Conservation (phyloP, 495 filamentous ascomycete species). For the Xylaria intraflava region DNA sequence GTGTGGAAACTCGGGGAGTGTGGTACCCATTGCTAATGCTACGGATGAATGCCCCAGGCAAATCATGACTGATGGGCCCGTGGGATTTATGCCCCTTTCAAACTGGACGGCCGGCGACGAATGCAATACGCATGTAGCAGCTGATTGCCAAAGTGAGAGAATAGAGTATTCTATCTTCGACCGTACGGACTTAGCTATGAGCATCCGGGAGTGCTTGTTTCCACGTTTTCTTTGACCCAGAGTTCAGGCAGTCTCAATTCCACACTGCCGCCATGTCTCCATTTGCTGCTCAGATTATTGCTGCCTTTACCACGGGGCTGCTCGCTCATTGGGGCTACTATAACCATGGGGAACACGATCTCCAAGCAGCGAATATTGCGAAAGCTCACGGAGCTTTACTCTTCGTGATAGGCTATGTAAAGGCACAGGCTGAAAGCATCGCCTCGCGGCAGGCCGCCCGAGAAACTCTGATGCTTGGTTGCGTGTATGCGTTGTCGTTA, state of each 20-base stretch:
- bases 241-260: not conserved
- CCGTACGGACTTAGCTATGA: no score
- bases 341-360: not conserved
- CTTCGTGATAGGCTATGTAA: not conserved
- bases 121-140: no score
- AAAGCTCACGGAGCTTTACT: not conserved
- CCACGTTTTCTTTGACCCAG: not conserved
- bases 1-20: no score
- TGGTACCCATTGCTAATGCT: no score
- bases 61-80: no score
- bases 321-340: not conserved
- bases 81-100: no score
- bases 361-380: not conserved
- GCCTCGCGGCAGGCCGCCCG: not conserved
- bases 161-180: no score
- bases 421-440: not conserved
- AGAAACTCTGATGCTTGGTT: not conserved
- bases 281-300: not conserved
- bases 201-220: not conserved
- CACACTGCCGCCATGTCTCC: not conserved
- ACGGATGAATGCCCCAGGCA: no score
- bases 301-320: not conserved
- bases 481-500: not conserved
- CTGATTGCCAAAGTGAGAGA: no score
- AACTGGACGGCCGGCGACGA: no score